Evolutionary conservation across 495 filamentous ascomycete species (phyloP).

Genomic region (Bryoglossum gracile): DNA sequence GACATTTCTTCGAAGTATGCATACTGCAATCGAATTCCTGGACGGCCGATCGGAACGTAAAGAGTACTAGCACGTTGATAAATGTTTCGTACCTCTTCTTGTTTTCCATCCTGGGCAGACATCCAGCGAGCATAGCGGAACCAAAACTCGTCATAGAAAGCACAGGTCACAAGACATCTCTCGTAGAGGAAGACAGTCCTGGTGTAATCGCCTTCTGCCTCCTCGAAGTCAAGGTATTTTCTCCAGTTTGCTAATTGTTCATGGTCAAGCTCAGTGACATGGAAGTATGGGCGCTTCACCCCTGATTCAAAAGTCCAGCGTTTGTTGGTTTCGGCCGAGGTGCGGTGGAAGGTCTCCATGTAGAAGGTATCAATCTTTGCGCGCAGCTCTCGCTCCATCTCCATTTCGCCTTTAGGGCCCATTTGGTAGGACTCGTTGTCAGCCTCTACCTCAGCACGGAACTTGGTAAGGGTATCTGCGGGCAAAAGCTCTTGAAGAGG

Average conservation of each 20-base stretch:
- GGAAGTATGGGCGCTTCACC: constrained; percentile 95
- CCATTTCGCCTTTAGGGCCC: constrained; percentile 53
- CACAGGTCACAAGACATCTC: constrained; percentile 84
- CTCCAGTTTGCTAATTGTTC: constrained; percentile 86
- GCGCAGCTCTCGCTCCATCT: constrained; percentile 78
- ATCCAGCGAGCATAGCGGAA: constrained; percentile 97
- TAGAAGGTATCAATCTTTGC: constrained; percentile 72
- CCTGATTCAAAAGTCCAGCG: constrained; percentile 93
- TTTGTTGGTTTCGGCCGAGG: constrained; percentile 84
- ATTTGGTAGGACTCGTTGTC: constrained; percentile 39
- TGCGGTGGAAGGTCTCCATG: constrained; percentile 71
- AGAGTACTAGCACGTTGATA: constrained; percentile 81
- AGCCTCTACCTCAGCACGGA: constrained; percentile 61
- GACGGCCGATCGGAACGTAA: constrained; percentile 77
- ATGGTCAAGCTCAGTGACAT: constrained; percentile 87
- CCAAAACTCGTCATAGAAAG: constrained; percentile 97
- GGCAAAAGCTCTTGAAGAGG: constrained; percentile 69
- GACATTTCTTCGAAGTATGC: constrained; percentile 89
- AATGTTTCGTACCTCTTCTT: constrained; percentile 88
- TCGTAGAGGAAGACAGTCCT: constrained; percentile 85
- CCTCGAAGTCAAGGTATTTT: constrained; percentile 96
- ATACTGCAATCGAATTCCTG: constrained; percentile 78
- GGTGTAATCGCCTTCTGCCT: constrained; percentile 68
- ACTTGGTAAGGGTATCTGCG: constrained; percentile 57
- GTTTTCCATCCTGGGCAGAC: constrained; percentile 68